phyloP scores from a whole-genome alignment of 257 asterid genomes.

The Scutellaria minor region DNA sequence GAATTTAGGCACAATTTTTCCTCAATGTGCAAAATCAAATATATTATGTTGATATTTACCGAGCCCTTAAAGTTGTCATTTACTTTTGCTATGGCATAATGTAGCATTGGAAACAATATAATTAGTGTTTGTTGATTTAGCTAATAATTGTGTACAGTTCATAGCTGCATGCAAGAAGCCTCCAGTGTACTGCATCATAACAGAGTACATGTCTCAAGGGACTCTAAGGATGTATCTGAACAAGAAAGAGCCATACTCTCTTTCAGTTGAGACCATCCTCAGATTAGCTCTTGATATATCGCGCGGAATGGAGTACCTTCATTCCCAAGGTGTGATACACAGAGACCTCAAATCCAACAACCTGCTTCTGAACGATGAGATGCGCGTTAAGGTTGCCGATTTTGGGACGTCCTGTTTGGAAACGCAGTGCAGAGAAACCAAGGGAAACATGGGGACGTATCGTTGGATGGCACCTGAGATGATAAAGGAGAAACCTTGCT shows the following conservation, averaged over 20 bases:
- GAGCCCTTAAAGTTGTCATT: no score
- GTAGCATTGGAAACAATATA: no score
- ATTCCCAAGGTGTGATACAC: constrained; percentile 86
- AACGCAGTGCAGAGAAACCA: constrained; percentile 57
- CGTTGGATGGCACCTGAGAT: constrained; percentile 99
- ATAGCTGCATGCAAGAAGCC: constrained; percentile 80
- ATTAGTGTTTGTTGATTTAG: not conserved
- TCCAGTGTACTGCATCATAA: constrained; percentile 74
- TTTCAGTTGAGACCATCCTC: constrained; percentile 61
- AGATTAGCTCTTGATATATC: constrained; percentile 82
- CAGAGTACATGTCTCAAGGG: constrained; percentile 89
- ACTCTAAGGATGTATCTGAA: constrained; percentile 77
- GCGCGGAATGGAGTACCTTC: constrained; percentile 83
- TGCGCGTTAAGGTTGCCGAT: constrained; percentile 85
- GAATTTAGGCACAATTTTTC: no score
- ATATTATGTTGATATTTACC: no score
- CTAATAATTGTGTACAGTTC: constrained; percentile 45
- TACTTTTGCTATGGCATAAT: no score
- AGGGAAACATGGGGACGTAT: constrained; percentile 78
- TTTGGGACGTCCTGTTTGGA: constrained; percentile 88
- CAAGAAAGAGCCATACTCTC: constrained; percentile 78
- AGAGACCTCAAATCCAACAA: constrained; percentile 92
- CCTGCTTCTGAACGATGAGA: constrained; percentile 73
- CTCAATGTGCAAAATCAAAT: no score
- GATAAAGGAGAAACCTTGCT: constrained; percentile 67